phyloP scores from a whole-genome alignment of 768 basidiomycete genomes.

The Roridomyces roridus region DNA sequence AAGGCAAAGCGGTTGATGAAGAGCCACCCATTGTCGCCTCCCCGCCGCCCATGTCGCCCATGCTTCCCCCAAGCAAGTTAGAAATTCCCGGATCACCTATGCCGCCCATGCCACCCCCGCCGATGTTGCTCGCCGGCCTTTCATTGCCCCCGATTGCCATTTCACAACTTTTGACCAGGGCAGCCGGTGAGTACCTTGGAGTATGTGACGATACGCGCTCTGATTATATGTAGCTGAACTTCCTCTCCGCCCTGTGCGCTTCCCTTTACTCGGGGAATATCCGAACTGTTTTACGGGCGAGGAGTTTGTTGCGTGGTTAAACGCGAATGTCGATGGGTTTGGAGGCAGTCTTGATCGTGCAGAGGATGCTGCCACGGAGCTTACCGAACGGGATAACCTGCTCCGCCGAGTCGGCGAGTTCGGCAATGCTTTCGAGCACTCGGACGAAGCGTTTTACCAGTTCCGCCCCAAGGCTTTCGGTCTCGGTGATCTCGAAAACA shows the following conservation, averaged over 20 bases:
- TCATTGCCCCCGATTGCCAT: slow-evolving; percentile 68
- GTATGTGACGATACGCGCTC: neutral
- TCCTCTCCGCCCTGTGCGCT: slow-evolving; percentile 71
- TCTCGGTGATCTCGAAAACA: slow-evolving; percentile 25
- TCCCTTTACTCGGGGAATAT: slow-evolving; percentile 86
- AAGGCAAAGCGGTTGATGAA: slow-evolving; percentile 65
- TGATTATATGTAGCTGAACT: slow-evolving; percentile 50
- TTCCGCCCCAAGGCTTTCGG: slow-evolving; percentile 85
- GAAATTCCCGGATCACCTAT: slow-evolving; percentile 39
- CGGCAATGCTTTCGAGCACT: slow-evolving; percentile 80
- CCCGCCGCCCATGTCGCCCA: slow-evolving; percentile 70
- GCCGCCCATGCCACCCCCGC: slow-evolving; percentile 50
- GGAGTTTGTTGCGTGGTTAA: slow-evolving; percentile 87
- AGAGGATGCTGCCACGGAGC: slow-evolving; percentile 71
- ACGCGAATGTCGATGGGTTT: slow-evolving; percentile 77
- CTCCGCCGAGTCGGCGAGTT: slow-evolving; percentile 81
- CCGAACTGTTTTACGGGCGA: slow-evolving; percentile 88
- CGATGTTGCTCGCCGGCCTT: slow-evolving; percentile 79
- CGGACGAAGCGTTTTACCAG: slow-evolving; percentile 84
- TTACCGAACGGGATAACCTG: slow-evolving; percentile 66
- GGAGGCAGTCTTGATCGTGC: slow-evolving; percentile 80
- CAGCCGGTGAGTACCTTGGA: slow-evolving; percentile 44
- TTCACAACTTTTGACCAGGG: slow-evolving; percentile 72
- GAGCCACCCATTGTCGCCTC: slow-evolving; percentile 48
- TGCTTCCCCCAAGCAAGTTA: slow-evolving; percentile 54